Percentiles rank a stretch among this genome's conserved stretches.
Evolutionary conservation across 345 rosid genomes (phyloP).

Genomic region (Triadica sebifera): DNA sequence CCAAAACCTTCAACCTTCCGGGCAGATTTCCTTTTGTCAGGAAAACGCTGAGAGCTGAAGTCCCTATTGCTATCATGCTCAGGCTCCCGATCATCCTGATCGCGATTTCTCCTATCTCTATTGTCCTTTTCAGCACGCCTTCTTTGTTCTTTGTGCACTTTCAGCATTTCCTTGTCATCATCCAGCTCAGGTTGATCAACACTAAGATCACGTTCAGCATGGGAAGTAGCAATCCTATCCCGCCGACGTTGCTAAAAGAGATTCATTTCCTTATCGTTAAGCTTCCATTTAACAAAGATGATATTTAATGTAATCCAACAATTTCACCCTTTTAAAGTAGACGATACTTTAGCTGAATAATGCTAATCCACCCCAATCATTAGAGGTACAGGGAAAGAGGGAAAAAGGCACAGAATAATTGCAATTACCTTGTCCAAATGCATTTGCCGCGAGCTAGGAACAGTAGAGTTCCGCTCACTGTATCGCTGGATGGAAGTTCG

Average conservation of each 20-base stretch:
- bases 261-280: conserved; percentile 20
- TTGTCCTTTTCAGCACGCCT: conserved; percentile 68
- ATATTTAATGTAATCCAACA: neutral
- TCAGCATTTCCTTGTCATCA: conserved; percentile 57
- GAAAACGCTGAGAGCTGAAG: conserved; percentile 46
- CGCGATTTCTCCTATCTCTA: conserved; percentile 69
- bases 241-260: conserved; percentile 63
- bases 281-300: conserved; percentile 8
- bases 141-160: conserved; percentile 71
- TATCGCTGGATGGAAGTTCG: conserved; percentile 53
- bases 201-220: conserved; percentile 63
- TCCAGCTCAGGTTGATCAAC: conserved; percentile 77
- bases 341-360: neutral
- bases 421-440: conserved; percentile 61
- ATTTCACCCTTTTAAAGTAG: neutral
- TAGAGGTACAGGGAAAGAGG: neutral
- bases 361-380: neutral
- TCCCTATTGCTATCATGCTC: conserved; percentile 68
- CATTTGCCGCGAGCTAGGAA: conserved; percentile 47
- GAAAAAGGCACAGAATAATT: neutral
- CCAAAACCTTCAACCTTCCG: conserved; percentile 72
- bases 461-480: conserved; percentile 54
- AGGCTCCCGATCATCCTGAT: conserved; percentile 66
- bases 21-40: conserved; percentile 62
- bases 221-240: conserved; percentile 57